Evolutionary conservation across 495 filamentous ascomycete species (phyloP).

Genomic region (Xylaria scruposa): DNA sequence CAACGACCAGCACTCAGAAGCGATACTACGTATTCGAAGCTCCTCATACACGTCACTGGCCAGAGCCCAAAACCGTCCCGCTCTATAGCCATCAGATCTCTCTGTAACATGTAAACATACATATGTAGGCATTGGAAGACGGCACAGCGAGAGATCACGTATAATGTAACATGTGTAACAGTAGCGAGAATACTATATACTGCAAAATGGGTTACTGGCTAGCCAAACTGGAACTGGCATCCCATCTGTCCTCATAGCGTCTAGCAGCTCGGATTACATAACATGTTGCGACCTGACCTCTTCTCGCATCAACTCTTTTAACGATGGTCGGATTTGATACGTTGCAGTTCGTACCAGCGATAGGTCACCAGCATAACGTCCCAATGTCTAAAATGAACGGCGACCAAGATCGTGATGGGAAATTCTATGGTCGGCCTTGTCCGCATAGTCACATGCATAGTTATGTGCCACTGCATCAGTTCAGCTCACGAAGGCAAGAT

Average conservation of each 20-base stretch:
- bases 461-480: not conserved
- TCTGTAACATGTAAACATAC: not conserved
- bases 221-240: no score
- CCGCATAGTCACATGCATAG: not conserved
- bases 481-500: not conserved
- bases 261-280: not conserved
- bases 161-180: not conserved
- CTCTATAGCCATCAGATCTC: not conserved
- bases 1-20: not conserved
- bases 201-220: no score
- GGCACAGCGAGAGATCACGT: not conserved
- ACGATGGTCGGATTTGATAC: not conserved
- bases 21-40: not conserved
- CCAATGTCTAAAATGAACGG: conserved; percentile 7
- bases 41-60: not conserved
- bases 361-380: not conserved
- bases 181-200: not conserved
- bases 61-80: not conserved
- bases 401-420: not conserved
- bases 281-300: not conserved
- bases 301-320: not conserved
- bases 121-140: not conserved
- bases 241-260: no score
- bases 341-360: not conserved
- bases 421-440: not conserved